Percentiles rank a stretch among this genome's conserved stretches.
These are phyloP conservation scores for Wickerhamia fluorescens DNA, from an alignment of 805 yeast genomes.

Conservation along the genomic window DNA sequence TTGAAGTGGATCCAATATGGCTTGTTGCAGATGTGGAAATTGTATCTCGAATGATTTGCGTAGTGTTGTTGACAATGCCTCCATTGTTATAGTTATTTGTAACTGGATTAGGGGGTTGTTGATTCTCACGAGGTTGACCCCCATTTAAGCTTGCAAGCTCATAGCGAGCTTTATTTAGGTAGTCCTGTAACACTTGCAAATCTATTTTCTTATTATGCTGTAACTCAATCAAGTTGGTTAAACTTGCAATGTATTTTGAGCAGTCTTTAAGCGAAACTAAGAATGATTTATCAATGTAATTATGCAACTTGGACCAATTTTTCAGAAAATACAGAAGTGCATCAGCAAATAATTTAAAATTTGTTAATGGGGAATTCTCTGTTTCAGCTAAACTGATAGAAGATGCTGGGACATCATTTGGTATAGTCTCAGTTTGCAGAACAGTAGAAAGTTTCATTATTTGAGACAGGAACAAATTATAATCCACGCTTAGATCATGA, in stretches of 20 bases:
- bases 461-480: conserved; percentile 63
- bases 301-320: conserved; percentile 36
- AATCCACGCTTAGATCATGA: conserved; percentile 66
- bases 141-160: conserved; percentile 45
- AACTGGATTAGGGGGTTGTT: conserved; percentile 27
- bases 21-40: conserved; percentile 42
- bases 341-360: conserved; percentile 32
- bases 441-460: conserved; percentile 58
- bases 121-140: conserved; percentile 7
- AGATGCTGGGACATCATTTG: conserved; percentile 6
- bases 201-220: conserved; percentile 91
- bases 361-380: conserved; percentile 13
- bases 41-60: conserved; percentile 43
- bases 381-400: conserved; percentile 2
- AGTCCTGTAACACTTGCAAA: conserved; percentile 77
- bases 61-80: conserved; percentile 35
- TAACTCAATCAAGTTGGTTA: conserved; percentile 58
- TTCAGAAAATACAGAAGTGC: conserved; percentile 29
- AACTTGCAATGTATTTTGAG: conserved; percentile 55
- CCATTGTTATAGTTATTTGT: conserved; percentile 13
- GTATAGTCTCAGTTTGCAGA: conserved; percentile 33
- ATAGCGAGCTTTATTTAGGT: conserved; percentile 58
- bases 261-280: conserved; percentile 78
- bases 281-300: conserved; percentile 68
- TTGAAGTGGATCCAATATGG: conserved; percentile 32